Percentiles rank a stretch among this genome's conserved stretches.
Conservation (phyloP, 495 filamentous ascomycete genomes). For the Penicillium manginii region DNA sequence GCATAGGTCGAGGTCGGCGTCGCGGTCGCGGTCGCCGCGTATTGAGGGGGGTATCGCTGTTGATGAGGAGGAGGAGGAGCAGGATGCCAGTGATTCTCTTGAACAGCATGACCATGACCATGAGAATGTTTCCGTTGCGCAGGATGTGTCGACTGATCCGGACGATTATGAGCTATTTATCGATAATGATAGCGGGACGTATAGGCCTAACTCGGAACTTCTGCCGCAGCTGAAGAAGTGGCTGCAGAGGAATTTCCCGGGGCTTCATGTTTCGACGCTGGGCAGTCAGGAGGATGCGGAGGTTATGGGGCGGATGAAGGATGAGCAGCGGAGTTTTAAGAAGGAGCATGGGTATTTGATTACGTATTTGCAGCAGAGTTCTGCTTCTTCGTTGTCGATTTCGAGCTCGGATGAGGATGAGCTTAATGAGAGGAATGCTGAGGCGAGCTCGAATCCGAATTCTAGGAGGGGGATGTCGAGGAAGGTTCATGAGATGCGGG, state of each 20-base stretch:
- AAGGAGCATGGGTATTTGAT: conserved; percentile 65
- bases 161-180: conserved; percentile 83
- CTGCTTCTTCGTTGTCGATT: conserved; percentile 57
- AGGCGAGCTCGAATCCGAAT: conserved; percentile 7
- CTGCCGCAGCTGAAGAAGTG: conserved; percentile 72
- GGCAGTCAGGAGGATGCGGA: conserved; percentile 69
- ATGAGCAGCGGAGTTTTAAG: conserved; percentile 62
- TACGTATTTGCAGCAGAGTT: conserved; percentile 66
- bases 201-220: conserved; percentile 76
- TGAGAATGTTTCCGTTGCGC: conserved; percentile 39
- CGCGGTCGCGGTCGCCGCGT: conserved; percentile 4
- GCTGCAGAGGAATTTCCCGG: conserved; percentile 70
- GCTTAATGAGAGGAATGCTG: conserved; percentile 58
- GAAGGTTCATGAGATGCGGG: conserved; percentile 44
- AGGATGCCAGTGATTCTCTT: too few species aligned
- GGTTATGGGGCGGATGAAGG: conserved; percentile 62
- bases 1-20: conserved; percentile 22
- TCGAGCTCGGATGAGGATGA: conserved; percentile 79
- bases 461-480: conserved; percentile 32
- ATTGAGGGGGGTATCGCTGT: not conserved
- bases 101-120: conserved; percentile 52
- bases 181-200: conserved; percentile 94
- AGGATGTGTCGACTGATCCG: conserved; percentile 56
- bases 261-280: conserved; percentile 69
- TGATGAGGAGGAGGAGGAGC: not conserved